phyloP scores from a whole-genome alignment of 129 eudicot species.

The Logfia minima region DNA sequence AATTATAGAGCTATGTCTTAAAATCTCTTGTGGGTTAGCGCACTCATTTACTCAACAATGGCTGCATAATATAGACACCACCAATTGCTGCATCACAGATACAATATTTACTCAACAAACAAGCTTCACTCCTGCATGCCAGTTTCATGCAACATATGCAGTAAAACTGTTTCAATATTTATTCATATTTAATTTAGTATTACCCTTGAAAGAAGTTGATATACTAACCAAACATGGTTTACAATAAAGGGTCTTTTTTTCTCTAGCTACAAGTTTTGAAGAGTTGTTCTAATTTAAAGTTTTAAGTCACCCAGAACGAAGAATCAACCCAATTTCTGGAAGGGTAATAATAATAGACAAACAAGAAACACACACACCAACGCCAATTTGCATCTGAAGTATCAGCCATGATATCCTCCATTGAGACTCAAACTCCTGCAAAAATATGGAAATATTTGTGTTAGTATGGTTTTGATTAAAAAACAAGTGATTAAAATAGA shows the following conservation, averaged over 20 bases:
- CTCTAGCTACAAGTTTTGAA: neutral
- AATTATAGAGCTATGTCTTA: too few relatives aligned
- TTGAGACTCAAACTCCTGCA: constrained; percentile 51
- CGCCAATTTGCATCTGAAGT: constrained; percentile 11
- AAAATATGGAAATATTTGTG: neutral
- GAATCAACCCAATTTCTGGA: constrained; percentile 30
- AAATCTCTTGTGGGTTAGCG: too few relatives aligned
- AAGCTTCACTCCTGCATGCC: neutral
- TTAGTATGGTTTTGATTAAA: constrained; percentile 11
- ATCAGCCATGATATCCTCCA: constrained; percentile 55
- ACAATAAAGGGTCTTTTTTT: constrained; percentile 15
- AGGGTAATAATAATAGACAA: constrained; percentile 28
- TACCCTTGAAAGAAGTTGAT: constrained; percentile 22
- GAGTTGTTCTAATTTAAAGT: constrained; percentile 24
- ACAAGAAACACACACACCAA: constrained; percentile 27
- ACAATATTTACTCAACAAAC: neutral
- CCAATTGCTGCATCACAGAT: neutral
- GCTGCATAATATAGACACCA: too few relatives aligned
- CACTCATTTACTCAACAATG: too few relatives aligned
- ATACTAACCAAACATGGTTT: constrained; percentile 31
- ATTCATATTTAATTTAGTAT: constrained; percentile 32
- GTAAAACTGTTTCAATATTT: constrained; percentile 14
- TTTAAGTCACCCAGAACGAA: constrained; percentile 18
- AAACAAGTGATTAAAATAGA: neutral
- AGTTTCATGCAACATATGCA: neutral